A percentile compares a stretch with the other conserved stretches of the same genome.
Evolutionary conservation across 208 protist species (phyloP).

Genomic region (Trypanosomatidae sp.): DNA sequence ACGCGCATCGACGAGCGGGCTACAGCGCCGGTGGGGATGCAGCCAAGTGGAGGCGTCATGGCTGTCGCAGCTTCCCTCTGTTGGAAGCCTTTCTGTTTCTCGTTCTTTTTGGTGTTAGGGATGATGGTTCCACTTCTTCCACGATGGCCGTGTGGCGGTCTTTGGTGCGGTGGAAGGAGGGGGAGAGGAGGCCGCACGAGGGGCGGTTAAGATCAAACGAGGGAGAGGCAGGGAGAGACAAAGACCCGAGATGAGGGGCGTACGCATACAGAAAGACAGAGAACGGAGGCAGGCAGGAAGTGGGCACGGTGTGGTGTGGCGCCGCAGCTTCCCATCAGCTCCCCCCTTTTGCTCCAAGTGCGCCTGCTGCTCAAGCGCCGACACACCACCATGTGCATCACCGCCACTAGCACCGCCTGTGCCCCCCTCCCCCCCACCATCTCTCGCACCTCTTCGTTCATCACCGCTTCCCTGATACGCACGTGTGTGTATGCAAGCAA

Average conservation of each 20-base stretch:
- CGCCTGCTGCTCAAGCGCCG: neutral
- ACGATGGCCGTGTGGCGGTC: neutral
- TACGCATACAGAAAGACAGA: neutral
- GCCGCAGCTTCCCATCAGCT: neutral
- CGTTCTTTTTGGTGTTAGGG: too few relatives aligned
- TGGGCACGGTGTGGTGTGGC: neutral
- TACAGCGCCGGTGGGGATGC: neutral
- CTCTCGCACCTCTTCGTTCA: neutral
- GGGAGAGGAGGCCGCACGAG: too few relatives aligned
- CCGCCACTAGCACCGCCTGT: neutral
- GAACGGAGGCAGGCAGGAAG: neutral
- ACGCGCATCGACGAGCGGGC: neutral
- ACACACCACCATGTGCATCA: neutral
- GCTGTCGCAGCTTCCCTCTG: neutral
- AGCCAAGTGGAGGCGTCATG: neutral
- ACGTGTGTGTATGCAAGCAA: neutral
- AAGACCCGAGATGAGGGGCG: neutral
- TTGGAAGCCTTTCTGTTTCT: neutral
- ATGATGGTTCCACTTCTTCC: too few relatives aligned
- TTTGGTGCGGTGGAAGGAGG: neutral
- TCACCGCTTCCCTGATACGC: neutral
- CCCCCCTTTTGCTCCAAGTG: neutral
- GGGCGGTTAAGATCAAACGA: too few relatives aligned
- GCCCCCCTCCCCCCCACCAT: neutral
- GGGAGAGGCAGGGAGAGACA: neutral